Base-by-base conservation (phyloP, 2,329 filamentous ascomycete genomes). In the Paracamarosporium sp. region DNA sequence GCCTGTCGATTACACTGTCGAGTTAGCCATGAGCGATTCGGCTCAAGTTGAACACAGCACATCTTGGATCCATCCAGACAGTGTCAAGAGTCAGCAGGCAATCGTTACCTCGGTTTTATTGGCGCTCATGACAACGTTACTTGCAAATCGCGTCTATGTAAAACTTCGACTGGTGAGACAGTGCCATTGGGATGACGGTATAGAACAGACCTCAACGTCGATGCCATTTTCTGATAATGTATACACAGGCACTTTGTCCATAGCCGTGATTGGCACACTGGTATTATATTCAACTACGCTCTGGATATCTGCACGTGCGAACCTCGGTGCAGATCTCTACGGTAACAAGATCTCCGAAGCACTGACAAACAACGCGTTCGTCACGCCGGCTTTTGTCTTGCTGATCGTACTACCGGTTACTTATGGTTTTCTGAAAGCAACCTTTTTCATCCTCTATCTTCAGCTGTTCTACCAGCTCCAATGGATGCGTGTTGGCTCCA, bases 371-470 rank as follows among this genome's bases (percentile, higher is more conserved):
- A 24, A 44, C 22, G 40, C 22, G 11, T 25, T 44, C 9, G n/a
- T 44, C 22, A 28, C n/a, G 8, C 40, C 40, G 12, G 40, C 40
- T 12, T 44, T 44, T 9, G 40, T 44, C n/a, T 27, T 44, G 22
- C 25, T 44, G 12, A 44, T 20, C 12, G 40, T 44, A 2, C 11
- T 44, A 25, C 48, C 31, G 13, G 20, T 38, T 13, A 51, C 48
- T 1, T 51, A 38, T 17, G 33, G 22, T 11, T 59, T 62, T 24
- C 53, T 62, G 2, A 62, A 62, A 57, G 33, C 38, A 11, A 47
- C 56, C 4, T 62, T 62, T 35, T 62, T 62, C 56, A 59, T 62
- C 24, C 53, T 62, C n/a, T 62, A 62, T 43, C 43, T 62, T 9
- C 45, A 59, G 13, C 25, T 62, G 13, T 62, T 62, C 33, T 43